Percentiles rank a stretch among this genome's conserved stretches.
These are phyloP conservation scores for Aureobasidium lini DNA, from an alignment of 2,329 filamentous ascomycete species.

Conservation along the genomic window DNA sequence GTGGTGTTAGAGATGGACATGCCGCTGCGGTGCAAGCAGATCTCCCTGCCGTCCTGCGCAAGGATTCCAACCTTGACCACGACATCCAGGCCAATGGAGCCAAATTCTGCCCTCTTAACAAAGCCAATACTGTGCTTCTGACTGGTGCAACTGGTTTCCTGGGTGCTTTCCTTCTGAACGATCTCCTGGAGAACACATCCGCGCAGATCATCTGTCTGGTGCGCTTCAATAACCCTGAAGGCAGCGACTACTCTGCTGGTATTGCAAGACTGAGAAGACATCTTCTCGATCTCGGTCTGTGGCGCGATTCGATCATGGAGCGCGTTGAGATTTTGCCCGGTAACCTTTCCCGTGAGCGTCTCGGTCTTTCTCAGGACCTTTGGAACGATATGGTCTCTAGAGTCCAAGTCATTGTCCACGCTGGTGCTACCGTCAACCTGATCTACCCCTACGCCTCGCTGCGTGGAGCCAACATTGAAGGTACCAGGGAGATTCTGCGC, in stretches of 20 bases:
- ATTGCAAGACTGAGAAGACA: constrained; percentile 69
- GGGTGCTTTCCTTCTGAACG: constrained; percentile 65
- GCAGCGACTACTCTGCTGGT: constrained; percentile 57
- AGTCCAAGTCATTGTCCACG: constrained; percentile 68
- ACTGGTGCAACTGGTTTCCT: constrained; percentile 72
- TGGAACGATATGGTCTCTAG: constrained; percentile 59
- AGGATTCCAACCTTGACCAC: constrained; percentile 59
- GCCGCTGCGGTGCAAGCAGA: constrained; percentile 69
- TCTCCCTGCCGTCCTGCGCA: constrained; percentile 59
- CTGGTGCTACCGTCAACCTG: constrained; percentile 70
- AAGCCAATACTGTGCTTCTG: constrained; percentile 62
- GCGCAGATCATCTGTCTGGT: constrained; percentile 67
- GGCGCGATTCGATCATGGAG: constrained; percentile 70
- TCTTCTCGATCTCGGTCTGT: constrained; percentile 68
- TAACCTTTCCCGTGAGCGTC: constrained; percentile 59
- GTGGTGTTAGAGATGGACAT: constrained; percentile 62
- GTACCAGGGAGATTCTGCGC: constrained; percentile 67
- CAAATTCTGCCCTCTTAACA: constrained; percentile 51
- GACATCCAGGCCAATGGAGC: constrained; percentile 54
- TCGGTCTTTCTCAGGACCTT: constrained; percentile 58
- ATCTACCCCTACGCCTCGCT: constrained; percentile 76
- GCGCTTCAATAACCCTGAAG: constrained; percentile 60
- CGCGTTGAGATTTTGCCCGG: constrained; percentile 69
- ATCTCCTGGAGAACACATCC: constrained; percentile 59
- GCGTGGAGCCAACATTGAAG: constrained; percentile 66